Base-by-base conservation (phyloP, 192 early-diverging fungal species). In the Coemansia sp. region DNA sequence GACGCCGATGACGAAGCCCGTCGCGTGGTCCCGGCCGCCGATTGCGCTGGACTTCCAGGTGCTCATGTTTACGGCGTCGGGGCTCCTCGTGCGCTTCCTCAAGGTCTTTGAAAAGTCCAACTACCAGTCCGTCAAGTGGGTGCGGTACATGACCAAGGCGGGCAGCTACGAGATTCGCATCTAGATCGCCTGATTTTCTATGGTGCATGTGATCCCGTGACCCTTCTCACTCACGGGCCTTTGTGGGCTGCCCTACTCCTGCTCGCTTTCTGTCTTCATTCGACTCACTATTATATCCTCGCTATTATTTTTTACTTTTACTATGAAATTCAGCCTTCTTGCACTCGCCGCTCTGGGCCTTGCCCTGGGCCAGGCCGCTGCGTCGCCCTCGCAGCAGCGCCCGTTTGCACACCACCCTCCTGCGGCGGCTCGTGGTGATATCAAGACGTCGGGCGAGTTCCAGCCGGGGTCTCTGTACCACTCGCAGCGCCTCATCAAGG, bases 111-210 rank as follows among this genome's bases (percentile, higher is more conserved):
- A 99, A 66, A 95, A 94, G 83, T 89, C 90, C 48, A 92, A 92
- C 72, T 99, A 99, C 75, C 89, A 94, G 67, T 92, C 91, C 73
- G 94, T 99, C 47, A 99, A 99, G 84, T 99, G 97, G 97, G 97
- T 99, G 11, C 86, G 97, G 39, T 99, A 99, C 79, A 93, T 96
- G 92, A 96, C 97, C 41, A 94, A 96, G 68, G 95, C 96, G 6
- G 75, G 75, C 37, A 77, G 75, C 65, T 77, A 83, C 57, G 68
- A 77, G 57, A 77, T 83, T 58, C 61, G 80, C 33, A 75, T 83
- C 20, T 77, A 53, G 43, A 47, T n/a, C n/a, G n/a, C n/a, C n/a
- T n/a, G n/a, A n/a, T n/a, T n/a, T n/a, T n/a, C n/a, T n/a, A n/a
- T n/a, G n/a, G n/a, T n/a, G n/a, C 41, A 43, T 43, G 41, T 43